Base-by-base conservation (phyloP, 164 flowering plant species). In the Vitis riparia region DNA sequence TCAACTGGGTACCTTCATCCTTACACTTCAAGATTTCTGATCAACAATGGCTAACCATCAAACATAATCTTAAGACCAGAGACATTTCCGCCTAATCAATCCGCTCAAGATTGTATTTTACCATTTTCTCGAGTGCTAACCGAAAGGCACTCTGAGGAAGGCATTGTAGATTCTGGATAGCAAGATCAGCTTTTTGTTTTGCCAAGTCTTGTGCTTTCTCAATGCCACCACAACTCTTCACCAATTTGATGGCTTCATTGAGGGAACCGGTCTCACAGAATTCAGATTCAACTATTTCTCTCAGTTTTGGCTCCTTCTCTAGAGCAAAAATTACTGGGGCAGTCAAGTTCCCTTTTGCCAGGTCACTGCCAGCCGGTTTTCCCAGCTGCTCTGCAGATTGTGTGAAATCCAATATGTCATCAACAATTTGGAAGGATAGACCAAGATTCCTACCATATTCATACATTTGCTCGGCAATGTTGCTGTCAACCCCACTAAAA, bases 331-430 rank as follows among this genome's bases (percentile, higher is more conserved):
- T 91, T 9, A 92, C 95, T 0, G 99, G 97, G 5, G 99, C 99
- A 9, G 97, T 94, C 51, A 94, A 77, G 77, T 92, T 94, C n/a
- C 99, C 99, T 62, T 87, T 88, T 3, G 82, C 91, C 70, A 94
- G 75, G 78, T 94, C 99, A 81, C 79, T 82, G 3, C 85, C 99
- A 2, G 97, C 94, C 0, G 99, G 99, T 78, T 94, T 94, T 51
- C 99, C 99, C 5, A 94, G 87, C 76, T 92, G 97, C 80, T 94
- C 91, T 14, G 93, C 85, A 2, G 99, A 89, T 68, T 94, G 97
- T 2, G 99, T 94, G 72, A 94, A 92, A 73, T 94, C 99, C 74
- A 94, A 71, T 68, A 94, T 91, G 82, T 94, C 99, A 58, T 94
- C 99, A 3, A 94, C 97, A 8, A 94, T 83, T 80, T 94, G 99